Conservation (phyloP, 2,329 filamentous ascomycete genomes). For the Ceratocystis colombiana region DNA sequence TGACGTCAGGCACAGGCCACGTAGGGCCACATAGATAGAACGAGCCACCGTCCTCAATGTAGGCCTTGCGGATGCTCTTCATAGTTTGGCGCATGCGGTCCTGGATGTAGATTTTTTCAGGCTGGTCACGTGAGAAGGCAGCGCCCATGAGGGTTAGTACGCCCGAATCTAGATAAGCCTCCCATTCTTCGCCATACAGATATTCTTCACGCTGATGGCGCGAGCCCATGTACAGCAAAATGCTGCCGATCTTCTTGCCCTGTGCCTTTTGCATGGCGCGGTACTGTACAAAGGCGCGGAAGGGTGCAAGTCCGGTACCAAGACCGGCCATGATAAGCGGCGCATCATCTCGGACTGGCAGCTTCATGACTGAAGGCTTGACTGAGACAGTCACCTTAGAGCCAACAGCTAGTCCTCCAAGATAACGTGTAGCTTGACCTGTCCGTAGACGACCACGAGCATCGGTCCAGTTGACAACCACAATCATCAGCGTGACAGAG, state of each 20-base stretch:
- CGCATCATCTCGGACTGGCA: constrained; percentile 76
- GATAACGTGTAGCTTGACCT: constrained; percentile 86
- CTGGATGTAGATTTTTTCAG: constrained; percentile 98
- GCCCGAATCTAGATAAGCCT: constrained; percentile 89
- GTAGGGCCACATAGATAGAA: constrained; percentile 98
- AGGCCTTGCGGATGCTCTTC: constrained; percentile 70
- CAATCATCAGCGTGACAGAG: constrained; percentile 88
- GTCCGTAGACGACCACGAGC: constrained; percentile 76
- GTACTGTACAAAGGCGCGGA: constrained; percentile 97
- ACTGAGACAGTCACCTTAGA: constrained; percentile 79
- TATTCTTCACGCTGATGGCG: constrained; percentile 98
- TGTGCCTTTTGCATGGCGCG: constrained; percentile 96
- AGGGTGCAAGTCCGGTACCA: constrained; percentile 96
- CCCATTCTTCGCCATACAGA: constrained; percentile 98
- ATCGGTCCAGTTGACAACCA: constrained; percentile 94
- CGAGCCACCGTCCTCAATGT: constrained; percentile 74
- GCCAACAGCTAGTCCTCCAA: constrained; percentile 65
- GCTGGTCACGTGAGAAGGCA: constrained; percentile 93
- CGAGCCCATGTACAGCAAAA: constrained; percentile 91
- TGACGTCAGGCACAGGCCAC: constrained; percentile 97
- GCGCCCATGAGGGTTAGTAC: constrained; percentile 89
- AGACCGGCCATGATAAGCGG: constrained; percentile 98
- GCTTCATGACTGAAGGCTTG: constrained; percentile 98
- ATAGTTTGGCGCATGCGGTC: constrained; percentile 91
- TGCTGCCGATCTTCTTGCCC: constrained; percentile 85